A percentile compares a stretch with the other conserved stretches of the same genome.
phyloP scores from a whole-genome alignment of 2,329 filamentous ascomycete genomes.

The Ascomycota sp. region DNA sequence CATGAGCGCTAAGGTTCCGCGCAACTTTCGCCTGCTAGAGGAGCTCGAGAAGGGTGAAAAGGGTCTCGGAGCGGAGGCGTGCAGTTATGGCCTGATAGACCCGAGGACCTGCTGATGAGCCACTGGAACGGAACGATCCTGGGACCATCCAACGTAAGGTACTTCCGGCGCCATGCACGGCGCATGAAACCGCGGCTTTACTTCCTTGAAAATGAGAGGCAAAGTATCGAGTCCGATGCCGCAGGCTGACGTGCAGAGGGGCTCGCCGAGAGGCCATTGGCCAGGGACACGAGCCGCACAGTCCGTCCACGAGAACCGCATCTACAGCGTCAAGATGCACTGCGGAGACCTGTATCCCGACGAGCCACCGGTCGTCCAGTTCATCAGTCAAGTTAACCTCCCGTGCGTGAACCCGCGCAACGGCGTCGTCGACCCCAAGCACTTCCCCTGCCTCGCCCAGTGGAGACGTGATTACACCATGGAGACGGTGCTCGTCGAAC shows the following conservation, averaged over 20 bases:
- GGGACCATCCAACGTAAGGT: constrained; percentile 75
- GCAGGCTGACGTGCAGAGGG: no score
- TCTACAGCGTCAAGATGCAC: constrained; percentile 95
- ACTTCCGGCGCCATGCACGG: no score
- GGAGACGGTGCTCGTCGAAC: constrained; percentile 79
- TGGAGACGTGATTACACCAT: constrained; percentile 92
- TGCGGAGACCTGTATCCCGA: constrained; percentile 84
- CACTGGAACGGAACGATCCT: constrained; percentile 98
- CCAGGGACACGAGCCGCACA: no score
- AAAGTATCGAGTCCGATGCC: no score
- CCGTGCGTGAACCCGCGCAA: constrained; percentile 71
- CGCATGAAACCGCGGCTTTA: no score
- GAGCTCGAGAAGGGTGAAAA: constrained; percentile 99
- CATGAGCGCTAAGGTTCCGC: constrained; percentile 46
- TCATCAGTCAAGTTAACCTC: constrained; percentile 89
- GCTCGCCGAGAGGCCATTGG: no score
- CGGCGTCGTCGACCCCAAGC: constrained; percentile 66
- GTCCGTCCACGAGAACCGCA: constrained; percentile 96
- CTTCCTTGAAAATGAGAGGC: no score
- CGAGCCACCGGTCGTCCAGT: constrained; percentile 71
- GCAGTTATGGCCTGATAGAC: constrained; percentile 89
- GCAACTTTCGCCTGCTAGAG: constrained; percentile 90
- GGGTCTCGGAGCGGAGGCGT: constrained; percentile 85
- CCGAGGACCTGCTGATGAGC: constrained; percentile 86
- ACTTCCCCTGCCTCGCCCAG: constrained; percentile 65